phyloP scores from a whole-genome alignment of 257 asterid species.

The Salvia rosmarinus region DNA sequence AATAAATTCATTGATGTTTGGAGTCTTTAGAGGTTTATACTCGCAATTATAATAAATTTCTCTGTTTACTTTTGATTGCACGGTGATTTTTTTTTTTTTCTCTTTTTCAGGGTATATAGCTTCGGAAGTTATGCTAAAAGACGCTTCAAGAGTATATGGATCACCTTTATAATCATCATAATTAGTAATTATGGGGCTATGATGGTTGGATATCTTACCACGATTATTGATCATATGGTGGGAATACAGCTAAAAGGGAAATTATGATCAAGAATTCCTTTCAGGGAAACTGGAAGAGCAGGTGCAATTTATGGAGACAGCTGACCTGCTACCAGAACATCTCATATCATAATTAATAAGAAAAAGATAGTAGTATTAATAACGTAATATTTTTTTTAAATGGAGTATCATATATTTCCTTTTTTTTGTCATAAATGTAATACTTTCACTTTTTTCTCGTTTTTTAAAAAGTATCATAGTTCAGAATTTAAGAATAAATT shows the following conservation, averaged over 20 bases:
- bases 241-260: slow-evolving; percentile 35
- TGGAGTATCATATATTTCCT: no score
- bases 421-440: no score
- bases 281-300: slow-evolving; percentile 10
- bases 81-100: no score
- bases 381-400: not conserved
- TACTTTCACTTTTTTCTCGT: no score
- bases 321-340: slow-evolving; percentile 24
- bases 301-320: slow-evolving; percentile 33
- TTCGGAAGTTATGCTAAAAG: no score
- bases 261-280: slow-evolving; percentile 10
- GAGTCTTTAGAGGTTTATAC: not conserved
- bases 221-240: slow-evolving; percentile 31
- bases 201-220: slow-evolving; percentile 31
- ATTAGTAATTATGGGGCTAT: slow-evolving; percentile 53
- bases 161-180: slow-evolving; percentile 29
- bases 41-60: no score
- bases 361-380: not conserved
- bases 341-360: not conserved
- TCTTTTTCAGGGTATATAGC: no score
- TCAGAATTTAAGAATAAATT: no score
- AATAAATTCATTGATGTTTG: not conserved
- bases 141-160: not conserved
- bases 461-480: no score
- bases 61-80: no score